phyloP scores from a whole-genome alignment of 2,329 filamentous ascomycete genomes.

The Didymella arachidicola region DNA sequence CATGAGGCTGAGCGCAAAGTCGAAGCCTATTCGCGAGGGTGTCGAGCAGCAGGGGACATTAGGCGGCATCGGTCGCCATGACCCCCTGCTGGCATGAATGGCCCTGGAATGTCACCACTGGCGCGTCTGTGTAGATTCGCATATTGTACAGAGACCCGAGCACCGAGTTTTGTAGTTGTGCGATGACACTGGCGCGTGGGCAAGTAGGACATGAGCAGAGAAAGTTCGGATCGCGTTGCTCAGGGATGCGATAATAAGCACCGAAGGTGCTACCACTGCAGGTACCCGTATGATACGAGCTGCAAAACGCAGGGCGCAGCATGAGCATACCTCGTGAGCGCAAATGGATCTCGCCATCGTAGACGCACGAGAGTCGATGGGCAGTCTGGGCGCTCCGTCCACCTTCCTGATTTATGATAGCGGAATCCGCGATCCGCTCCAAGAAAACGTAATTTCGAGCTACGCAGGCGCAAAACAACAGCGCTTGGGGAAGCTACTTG shows the following conservation, averaged over 20 bases:
- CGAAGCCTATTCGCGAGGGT: slow-evolving; percentile 7
- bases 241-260: slow-evolving; percentile 7
- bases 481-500: slow-evolving; percentile 15
- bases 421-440: not conserved
- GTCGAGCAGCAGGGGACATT: slow-evolving; percentile 16
- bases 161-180: not conserved
- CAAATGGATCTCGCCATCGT: slow-evolving; percentile 10
- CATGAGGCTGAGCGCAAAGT: slow-evolving; percentile 19
- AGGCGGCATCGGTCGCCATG: slow-evolving; percentile 15
- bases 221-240: not conserved
- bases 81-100: slow-evolving; percentile 5
- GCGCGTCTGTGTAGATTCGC: not conserved
- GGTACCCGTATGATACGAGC: slow-evolving; percentile 26
- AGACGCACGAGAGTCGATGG: slow-evolving; percentile 20
- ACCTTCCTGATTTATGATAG: slow-evolving; percentile 29
- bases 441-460: slow-evolving; percentile 6
- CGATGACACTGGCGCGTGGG: not conserved
- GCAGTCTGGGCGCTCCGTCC: slow-evolving; percentile 21
- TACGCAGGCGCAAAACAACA: slow-evolving; percentile 2
- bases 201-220: not conserved
- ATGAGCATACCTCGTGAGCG: slow-evolving; percentile 11
- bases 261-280: slow-evolving; percentile 20
- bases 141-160: not conserved
- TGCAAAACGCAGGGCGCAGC: slow-evolving; percentile 18
- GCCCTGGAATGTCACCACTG: slow-evolving; percentile 1